phyloP scores from a whole-genome alignment of 345 rosid genomes.

The Bruguiera sexangula region DNA sequence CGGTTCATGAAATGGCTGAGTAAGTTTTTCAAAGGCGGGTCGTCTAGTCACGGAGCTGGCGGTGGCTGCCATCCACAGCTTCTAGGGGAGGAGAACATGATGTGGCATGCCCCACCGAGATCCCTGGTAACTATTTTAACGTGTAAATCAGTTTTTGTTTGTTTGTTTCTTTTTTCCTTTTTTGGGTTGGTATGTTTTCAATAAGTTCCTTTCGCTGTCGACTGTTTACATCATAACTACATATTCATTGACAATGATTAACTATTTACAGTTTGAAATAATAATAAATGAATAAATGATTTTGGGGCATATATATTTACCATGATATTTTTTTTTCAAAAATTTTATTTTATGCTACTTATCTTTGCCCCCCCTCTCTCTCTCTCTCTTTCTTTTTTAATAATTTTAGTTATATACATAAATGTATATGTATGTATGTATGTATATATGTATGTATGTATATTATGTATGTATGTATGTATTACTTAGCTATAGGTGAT shows the following conservation, averaged over 20 bases:
- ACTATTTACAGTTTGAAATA: too few species aligned
- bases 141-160: neutral
- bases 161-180: too few species aligned
- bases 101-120: slow-evolving; percentile 60
- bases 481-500: slow-evolving; percentile 1
- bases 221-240: too few species aligned
- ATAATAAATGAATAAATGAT: too few species aligned
- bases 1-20: slow-evolving; percentile 90
- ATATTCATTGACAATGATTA: too few species aligned
- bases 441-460: neutral
- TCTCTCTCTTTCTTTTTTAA: neutral
- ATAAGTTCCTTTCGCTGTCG: too few species aligned
- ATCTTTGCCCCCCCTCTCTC: neutral
- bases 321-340: too few species aligned
- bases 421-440: too few species aligned
- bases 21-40: slow-evolving; percentile 67
- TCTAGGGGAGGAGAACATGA: slow-evolving; percentile 79
- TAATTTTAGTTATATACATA: neutral
- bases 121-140: slow-evolving; percentile 44
- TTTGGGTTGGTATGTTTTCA: too few species aligned
- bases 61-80: slow-evolving; percentile 48
- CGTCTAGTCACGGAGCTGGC: slow-evolving; percentile 42
- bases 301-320: too few species aligned
- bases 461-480: too few species aligned
- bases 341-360: too few species aligned